A percentile compares a stretch with the other conserved stretches of the same genome.
Conservation (phyloP, 2,329 filamentous ascomycete genomes). For the Aspergillus tanneri region DNA sequence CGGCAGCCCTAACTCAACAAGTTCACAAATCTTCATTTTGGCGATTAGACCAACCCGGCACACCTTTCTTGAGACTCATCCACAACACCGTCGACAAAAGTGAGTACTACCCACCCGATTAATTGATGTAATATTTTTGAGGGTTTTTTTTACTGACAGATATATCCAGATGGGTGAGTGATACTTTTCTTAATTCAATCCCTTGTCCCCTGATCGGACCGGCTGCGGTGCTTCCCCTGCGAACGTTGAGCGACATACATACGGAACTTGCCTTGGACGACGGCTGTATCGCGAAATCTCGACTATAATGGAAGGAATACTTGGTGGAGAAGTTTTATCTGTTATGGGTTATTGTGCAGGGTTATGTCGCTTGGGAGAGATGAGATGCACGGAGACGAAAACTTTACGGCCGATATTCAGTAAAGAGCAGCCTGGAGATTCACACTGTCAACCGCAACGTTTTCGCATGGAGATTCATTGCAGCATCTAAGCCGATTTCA, state of each 20-base stretch:
- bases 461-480: constrained; percentile 18
- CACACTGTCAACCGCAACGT: constrained; percentile 10
- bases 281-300: not conserved
- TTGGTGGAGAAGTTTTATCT: not conserved
- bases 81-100: constrained; percentile 56
- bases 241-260: constrained; percentile 25
- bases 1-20: constrained; percentile 47
- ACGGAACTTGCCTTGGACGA: not conserved
- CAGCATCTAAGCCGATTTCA: constrained; percentile 13
- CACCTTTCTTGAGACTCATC: constrained; percentile 40
- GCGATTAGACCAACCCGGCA: constrained; percentile 37
- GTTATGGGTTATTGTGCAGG: not conserved
- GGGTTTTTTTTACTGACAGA: constrained; percentile 29
- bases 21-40: constrained; percentile 45
- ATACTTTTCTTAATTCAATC: constrained; percentile 24
- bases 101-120: constrained; percentile 36
- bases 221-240: constrained; percentile 29
- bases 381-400: not conserved
- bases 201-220: constrained; percentile 30
- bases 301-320: not conserved
- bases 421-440: constrained; percentile 10
- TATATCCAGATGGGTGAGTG: constrained; percentile 62
- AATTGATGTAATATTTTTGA: constrained; percentile 17
- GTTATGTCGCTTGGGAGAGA: not conserved
- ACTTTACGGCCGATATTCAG: constrained; percentile 10